Evolutionary conservation across 75 land plant genomes (phyloP).

Genomic region (Pseudotsuga menziesii): DNA sequence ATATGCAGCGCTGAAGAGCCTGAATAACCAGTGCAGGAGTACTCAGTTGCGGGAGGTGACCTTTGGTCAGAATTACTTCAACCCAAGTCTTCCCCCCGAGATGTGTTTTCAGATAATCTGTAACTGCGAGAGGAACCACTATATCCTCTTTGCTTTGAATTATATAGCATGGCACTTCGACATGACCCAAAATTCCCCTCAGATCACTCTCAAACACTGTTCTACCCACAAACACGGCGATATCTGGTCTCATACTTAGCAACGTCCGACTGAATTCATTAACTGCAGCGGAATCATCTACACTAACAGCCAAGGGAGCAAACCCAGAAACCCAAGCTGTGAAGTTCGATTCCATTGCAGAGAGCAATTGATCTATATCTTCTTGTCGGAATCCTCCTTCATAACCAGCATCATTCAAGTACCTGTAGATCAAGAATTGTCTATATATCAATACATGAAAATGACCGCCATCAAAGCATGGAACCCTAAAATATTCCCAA

Average conservation of each 20-base stretch:
- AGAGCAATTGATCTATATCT: conserved; percentile 53
- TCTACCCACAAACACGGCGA: conserved; percentile 48
- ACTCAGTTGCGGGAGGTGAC: conserved; percentile 72
- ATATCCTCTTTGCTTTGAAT: conserved; percentile 53
- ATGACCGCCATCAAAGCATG: not conserved
- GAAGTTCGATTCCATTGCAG: conserved; percentile 68
- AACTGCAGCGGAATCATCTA: conserved; percentile 55
- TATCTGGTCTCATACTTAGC: conserved; percentile 78
- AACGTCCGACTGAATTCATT: conserved; percentile 66
- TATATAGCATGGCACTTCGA: conserved; percentile 47
- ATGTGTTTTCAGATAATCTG: conserved; percentile 39
- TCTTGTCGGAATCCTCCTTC: conserved; percentile 65
- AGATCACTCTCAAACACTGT: conserved; percentile 63
- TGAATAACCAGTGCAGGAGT: conserved; percentile 43
- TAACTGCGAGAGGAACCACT: conserved; percentile 58
- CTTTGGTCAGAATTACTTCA: conserved; percentile 43
- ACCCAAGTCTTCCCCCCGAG: conserved; percentile 52
- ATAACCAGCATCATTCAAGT: conserved; percentile 59
- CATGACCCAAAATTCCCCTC: conserved; percentile 46
- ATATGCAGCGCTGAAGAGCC: conserved; percentile 10
- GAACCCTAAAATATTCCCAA: not conserved
- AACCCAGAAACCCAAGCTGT: conserved; percentile 65
- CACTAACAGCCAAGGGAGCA: conserved; percentile 73
- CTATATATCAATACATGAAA: not conserved
- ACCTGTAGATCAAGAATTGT: conserved; percentile 21